phyloP scores from a whole-genome alignment of 371 early-diverging fungal species.

The Sporodiniella umbellata region DNA sequence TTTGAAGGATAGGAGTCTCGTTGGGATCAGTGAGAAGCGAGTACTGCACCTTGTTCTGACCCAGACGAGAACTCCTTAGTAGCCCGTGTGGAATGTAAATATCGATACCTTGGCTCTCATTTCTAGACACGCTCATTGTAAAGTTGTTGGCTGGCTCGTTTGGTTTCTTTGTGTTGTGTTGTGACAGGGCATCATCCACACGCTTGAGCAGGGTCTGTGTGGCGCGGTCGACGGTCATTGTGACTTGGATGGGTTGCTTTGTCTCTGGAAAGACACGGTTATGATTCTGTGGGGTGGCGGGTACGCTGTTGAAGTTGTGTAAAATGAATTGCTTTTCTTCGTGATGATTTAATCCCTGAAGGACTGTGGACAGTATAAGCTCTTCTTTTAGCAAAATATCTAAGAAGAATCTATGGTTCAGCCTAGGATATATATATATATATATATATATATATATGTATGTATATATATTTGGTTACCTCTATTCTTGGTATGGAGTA shows the following conservation, averaged over 20 bases:
- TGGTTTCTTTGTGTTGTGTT: constrained; percentile 1
- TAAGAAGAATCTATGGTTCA: background rate
- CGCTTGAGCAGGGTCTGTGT: constrained; percentile 20
- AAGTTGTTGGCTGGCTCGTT: background rate
- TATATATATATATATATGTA: background rate
- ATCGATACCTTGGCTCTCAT: constrained; percentile 27
- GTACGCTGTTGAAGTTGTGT: constrained; percentile 7
- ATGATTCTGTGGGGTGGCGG: constrained; percentile 2
- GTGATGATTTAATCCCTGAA: constrained; percentile 1
- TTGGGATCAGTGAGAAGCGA: constrained; percentile 22
- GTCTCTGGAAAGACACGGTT: background rate
- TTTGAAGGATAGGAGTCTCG: constrained; percentile 10
- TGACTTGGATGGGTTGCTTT: constrained; percentile 8
- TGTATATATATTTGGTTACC: constrained; percentile 1
- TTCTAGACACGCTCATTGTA: constrained; percentile 20
- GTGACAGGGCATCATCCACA: constrained; percentile 11
- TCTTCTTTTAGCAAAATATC: constrained; percentile 8
- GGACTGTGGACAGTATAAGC: constrained; percentile 1
- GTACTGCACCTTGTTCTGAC: constrained; percentile 31
- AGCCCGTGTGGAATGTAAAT: constrained; percentile 32
- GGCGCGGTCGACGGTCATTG: constrained; percentile 17
- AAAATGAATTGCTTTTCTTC: constrained; percentile 16
- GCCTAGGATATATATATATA: too few relatives aligned
- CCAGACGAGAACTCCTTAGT: constrained; percentile 22
- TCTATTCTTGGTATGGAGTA: constrained; percentile 11